Percentiles rank a stretch among this genome's conserved stretches.
Conservation (phyloP, 306 rosid genomes). For the Corylus avellana region DNA sequence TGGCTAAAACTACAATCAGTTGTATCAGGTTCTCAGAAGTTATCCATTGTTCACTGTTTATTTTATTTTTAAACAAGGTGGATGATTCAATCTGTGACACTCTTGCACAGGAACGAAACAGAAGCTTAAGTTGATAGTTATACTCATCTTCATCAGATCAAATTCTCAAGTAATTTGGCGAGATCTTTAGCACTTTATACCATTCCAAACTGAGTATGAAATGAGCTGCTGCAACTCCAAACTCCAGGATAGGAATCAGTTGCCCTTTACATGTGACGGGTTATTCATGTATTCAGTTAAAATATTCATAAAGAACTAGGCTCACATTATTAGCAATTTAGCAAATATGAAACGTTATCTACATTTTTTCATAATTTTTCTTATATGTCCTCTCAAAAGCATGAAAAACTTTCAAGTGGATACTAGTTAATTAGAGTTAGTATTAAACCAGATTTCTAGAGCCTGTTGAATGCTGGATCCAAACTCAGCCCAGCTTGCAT, state of each 20-base stretch:
- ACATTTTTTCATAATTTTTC: background rate
- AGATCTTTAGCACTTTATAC: background rate
- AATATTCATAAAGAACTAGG: background rate
- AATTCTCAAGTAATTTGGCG: background rate
- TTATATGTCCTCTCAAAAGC: background rate
- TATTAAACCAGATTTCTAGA: background rate
- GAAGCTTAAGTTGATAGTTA: background rate
- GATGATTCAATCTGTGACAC: background rate
- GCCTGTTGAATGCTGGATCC: background rate
- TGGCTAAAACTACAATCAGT: background rate
- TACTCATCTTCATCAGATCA: background rate
- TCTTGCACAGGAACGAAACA: background rate
- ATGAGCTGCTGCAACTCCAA: background rate
- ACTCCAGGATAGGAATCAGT: background rate
- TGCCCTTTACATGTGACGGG: background rate
- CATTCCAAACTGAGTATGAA: background rate
- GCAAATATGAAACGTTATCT: too few relatives aligned
- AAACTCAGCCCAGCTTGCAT: background rate
- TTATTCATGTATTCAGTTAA: background rate
- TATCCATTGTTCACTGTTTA: background rate
- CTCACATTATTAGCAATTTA: background rate
- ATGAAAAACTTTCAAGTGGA: background rate
- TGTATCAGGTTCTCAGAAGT: background rate
- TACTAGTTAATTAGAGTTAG: background rate
- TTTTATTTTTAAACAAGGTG: background rate